Conservation (phyloP, 208 protist species). For the Leishmania tropica region DNA sequence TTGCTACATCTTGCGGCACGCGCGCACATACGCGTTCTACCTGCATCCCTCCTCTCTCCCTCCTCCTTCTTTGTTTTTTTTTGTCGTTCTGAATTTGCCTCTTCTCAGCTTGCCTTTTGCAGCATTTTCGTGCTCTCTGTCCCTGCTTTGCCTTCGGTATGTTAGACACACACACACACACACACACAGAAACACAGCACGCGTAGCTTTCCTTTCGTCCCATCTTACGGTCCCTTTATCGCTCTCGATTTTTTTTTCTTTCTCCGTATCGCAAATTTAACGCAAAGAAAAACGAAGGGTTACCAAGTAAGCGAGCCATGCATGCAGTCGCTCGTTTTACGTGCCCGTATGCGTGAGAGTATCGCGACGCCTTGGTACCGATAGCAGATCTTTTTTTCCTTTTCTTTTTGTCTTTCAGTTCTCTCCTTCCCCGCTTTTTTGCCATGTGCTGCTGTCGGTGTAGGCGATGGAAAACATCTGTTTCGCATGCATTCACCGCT, state of each 20-base stretch:
- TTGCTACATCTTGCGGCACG: background rate
- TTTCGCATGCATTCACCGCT: background rate
- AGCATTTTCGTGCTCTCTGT: background rate
- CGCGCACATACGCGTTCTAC: background rate
- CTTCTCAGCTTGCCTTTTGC: background rate
- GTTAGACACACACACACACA: background rate
- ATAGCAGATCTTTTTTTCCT: background rate
- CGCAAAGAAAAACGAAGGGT: background rate
- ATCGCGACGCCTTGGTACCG: background rate
- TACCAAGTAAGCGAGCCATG: background rate
- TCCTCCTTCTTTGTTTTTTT: background rate
- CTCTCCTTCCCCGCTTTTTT: background rate
- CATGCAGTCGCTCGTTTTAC: background rate
- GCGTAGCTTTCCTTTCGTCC: background rate
- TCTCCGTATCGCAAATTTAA: background rate
- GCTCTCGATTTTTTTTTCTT: slow-evolving; percentile 3
- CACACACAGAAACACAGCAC: background rate
- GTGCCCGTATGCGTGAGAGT: background rate
- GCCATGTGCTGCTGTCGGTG: background rate
- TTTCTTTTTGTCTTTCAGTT: background rate
- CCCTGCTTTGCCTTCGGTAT: background rate
- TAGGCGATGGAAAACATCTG: background rate
- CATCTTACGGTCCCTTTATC: background rate
- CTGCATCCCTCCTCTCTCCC: background rate
- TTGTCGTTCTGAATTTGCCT: background rate